A percentile compares a stretch with the other conserved stretches of the same genome.
These are phyloP conservation scores for Pholiota microspora DNA, from an alignment of 768 basidiomycete species.

Conservation along the genomic window DNA sequence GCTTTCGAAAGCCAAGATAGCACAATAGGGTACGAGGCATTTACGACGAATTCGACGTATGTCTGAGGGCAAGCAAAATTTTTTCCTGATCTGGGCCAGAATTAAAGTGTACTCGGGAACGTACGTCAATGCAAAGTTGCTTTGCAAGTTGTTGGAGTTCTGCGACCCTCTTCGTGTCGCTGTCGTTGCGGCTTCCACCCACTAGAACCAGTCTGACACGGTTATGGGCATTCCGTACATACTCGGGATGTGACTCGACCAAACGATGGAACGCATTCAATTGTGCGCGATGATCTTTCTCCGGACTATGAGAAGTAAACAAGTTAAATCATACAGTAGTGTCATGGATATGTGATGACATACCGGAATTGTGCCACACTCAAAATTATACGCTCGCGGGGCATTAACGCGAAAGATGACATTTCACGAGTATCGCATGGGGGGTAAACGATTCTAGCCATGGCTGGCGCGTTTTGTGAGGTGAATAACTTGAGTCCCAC, in stretches of 20 bases:
- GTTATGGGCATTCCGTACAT: slow-evolving; percentile 28
- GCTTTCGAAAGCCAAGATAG: slow-evolving; percentile 70
- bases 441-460: slow-evolving; percentile 72
- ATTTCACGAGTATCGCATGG: slow-evolving; percentile 87
- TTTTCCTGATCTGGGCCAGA: slow-evolving; percentile 3
- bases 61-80: slow-evolving; percentile 38
- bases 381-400: slow-evolving; percentile 64
- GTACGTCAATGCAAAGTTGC: slow-evolving; percentile 64
- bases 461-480: slow-evolving; percentile 22
- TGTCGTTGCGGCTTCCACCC: slow-evolving; percentile 81
- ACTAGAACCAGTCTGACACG: slow-evolving; percentile 68
- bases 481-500: slow-evolving; percentile 28
- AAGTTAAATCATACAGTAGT: not conserved
- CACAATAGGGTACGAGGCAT: slow-evolving; percentile 74
- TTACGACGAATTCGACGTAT: slow-evolving; percentile 76
- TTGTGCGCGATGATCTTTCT: slow-evolving; percentile 90
- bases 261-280: slow-evolving; percentile 66
- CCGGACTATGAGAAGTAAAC: slow-evolving; percentile 56
- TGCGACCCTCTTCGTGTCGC: slow-evolving; percentile 69
- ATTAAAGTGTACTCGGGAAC: slow-evolving; percentile 16
- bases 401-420: slow-evolving; percentile 48
- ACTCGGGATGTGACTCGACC: slow-evolving; percentile 57
- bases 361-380: slow-evolving; percentile 94
- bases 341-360: slow-evolving; percentile 15
- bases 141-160: slow-evolving; percentile 54